phyloP scores from a whole-genome alignment of 1,139 yeast genomes.

The Yamadazyma triangularis region DNA sequence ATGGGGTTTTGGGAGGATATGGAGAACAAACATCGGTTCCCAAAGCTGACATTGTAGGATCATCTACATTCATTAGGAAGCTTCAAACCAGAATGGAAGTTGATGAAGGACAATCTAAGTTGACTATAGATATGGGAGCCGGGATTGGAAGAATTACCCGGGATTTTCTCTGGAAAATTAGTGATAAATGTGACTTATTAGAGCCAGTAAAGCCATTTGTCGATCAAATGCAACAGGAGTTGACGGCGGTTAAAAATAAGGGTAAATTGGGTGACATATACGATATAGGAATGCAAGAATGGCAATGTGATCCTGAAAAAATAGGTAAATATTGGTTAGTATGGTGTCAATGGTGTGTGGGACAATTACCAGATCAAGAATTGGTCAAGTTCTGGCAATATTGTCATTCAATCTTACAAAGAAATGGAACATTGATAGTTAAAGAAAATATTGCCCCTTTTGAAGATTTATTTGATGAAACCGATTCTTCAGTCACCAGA shows the following conservation, averaged over 20 bases:
- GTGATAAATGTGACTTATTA: slow-evolving; percentile 76
- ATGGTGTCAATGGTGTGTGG: slow-evolving; percentile 99
- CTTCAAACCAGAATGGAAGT: slow-evolving; percentile 60
- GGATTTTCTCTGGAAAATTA: slow-evolving; percentile 71
- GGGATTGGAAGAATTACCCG: slow-evolving; percentile 94
- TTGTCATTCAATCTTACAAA: slow-evolving; percentile 64
- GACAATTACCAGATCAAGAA: slow-evolving; percentile 83
- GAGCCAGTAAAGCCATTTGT: slow-evolving; percentile 91
- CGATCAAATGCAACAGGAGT: slow-evolving; percentile 64
- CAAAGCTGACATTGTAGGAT: slow-evolving; percentile 83
- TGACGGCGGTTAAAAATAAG: slow-evolving; percentile 44
- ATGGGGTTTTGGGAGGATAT: slow-evolving; percentile 87
- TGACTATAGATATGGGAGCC: slow-evolving; percentile 88
- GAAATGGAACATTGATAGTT: slow-evolving; percentile 71
- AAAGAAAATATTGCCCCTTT: slow-evolving; percentile 79
- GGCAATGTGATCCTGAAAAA: slow-evolving; percentile 54
- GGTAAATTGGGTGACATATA: slow-evolving; percentile 77
- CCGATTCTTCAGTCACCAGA: slow-evolving; percentile 85
- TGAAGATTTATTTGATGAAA: slow-evolving; percentile 78
- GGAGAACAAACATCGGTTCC: slow-evolving; percentile 90
- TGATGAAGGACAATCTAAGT: slow-evolving; percentile 43
- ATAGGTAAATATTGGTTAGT: slow-evolving; percentile 73
- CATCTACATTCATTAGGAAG: slow-evolving; percentile 73
- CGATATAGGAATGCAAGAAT: slow-evolving; percentile 87
- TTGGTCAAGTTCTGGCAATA: slow-evolving; percentile 67